Evolutionary conservation across 306 rosid species (phyloP).

Genomic region (Quercus mongolica): DNA sequence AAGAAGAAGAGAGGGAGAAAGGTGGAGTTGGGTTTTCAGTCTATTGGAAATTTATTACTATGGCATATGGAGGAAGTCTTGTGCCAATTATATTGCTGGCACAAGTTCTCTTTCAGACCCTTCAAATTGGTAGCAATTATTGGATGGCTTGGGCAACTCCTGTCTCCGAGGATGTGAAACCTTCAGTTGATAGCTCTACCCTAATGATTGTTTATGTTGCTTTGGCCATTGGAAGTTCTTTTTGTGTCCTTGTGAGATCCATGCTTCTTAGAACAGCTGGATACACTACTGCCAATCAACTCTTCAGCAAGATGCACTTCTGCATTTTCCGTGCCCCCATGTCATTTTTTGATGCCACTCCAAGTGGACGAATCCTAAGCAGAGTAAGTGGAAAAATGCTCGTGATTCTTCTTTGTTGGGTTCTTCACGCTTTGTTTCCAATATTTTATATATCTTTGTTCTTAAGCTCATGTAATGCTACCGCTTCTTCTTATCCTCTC

Average conservation of each 20-base stretch:
- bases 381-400: slow-evolving; percentile 29
- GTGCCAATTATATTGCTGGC: slow-evolving; percentile 67
- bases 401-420: neutral
- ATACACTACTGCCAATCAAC: slow-evolving; percentile 63
- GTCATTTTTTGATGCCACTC: slow-evolving; percentile 83
- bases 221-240: slow-evolving; percentile 64
- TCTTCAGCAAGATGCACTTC: slow-evolving; percentile 67
- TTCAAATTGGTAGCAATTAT: slow-evolving; percentile 73
- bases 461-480: neutral
- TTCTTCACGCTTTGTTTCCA: neutral
- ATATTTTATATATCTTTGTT: neutral
- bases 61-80: slow-evolving; percentile 75
- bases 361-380: slow-evolving; percentile 52
- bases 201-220: slow-evolving; percentile 59
- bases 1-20: slow-evolving; percentile 87
- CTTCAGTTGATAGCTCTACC: slow-evolving; percentile 34
- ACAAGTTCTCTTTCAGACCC: slow-evolving; percentile 45
- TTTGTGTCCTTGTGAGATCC: slow-evolving; percentile 33
- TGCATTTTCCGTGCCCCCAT: slow-evolving; percentile 74
- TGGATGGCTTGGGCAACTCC: slow-evolving; percentile 90
- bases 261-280: slow-evolving; percentile 43
- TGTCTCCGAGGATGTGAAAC: neutral
- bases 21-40: slow-evolving; percentile 66
- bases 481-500: neutral
- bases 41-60: slow-evolving; percentile 65